phyloP scores from a whole-genome alignment of 2,329 filamentous ascomycete species.

The Arthroderma uncinatum region DNA sequence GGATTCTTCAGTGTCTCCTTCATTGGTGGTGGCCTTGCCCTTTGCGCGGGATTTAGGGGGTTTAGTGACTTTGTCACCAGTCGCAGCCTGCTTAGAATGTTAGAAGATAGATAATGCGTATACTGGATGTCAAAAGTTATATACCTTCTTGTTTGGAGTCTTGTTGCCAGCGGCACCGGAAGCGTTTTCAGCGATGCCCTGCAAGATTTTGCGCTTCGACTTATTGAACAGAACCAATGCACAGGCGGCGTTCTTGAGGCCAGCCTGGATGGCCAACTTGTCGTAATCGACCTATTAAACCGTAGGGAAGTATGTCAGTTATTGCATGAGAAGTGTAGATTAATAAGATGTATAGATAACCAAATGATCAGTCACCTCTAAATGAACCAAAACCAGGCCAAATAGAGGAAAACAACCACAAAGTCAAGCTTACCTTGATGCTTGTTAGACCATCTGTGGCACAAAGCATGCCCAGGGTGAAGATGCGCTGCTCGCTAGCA shows the following conservation, averaged over 20 bases:
- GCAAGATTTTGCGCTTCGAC: slow-evolving; percentile 29
- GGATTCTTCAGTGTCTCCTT: neutral
- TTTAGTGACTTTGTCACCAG: slow-evolving; percentile 14
- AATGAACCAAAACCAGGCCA: neutral
- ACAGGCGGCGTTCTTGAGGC: slow-evolving; percentile 28
- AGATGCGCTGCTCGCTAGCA: slow-evolving; percentile 18
- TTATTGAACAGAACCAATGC: slow-evolving; percentile 28
- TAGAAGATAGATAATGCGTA: neutral
- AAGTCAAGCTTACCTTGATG: slow-evolving; percentile 14
- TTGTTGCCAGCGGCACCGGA: neutral
- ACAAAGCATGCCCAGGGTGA: slow-evolving; percentile 15
- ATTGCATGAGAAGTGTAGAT: neutral
- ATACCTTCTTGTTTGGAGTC: slow-evolving; percentile 10
- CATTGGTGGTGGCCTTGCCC: slow-evolving; percentile 7
- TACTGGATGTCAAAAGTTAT: neutral
- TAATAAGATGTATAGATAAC: neutral
- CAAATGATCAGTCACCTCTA: neutral
- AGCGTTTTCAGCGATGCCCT: slow-evolving; percentile 3
- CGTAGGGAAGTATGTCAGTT: neutral
- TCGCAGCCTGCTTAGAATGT: slow-evolving; percentile 4
- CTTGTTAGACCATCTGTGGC: slow-evolving; percentile 11
- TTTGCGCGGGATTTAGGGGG: slow-evolving; percentile 11
- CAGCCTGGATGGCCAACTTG: slow-evolving; percentile 26
- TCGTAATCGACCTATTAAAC: slow-evolving; percentile 29
- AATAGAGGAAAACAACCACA: neutral